Evolutionary conservation across 805 yeast species (phyloP), one percentile per base, ranked within the genome.

Genomic region (Debaryomyces maramus): DNA sequence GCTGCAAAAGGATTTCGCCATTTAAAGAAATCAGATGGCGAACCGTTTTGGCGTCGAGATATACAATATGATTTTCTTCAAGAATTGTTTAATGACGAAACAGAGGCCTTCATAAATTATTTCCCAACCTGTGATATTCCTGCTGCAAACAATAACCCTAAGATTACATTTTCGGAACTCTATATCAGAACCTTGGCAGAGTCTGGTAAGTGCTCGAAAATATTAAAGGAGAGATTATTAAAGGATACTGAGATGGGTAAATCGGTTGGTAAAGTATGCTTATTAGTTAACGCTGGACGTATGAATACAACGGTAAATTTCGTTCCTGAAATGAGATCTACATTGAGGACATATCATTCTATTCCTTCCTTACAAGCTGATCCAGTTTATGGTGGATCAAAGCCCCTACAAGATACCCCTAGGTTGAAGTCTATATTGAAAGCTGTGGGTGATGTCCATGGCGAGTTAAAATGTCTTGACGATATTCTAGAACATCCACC

Each of bases 281-380:
- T 91, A 27, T 70, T 91, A 44, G 97, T 91, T 13, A 91, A 91
- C 56, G 80, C 90, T 39, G 98, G 98, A 7, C 73, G 97, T 46
- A 80, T 91, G 81, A 91, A 91, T 67, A 91, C 99, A 2, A 91
- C 98, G 2, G 83, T 91, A 38, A 91, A 91, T 63, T 85, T 91
- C 57, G 96, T 88, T 41, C 88, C 95, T 16, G 97, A 89, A 55
- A 91, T 91, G 98, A 83, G 88, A 51, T 88, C 96, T 0, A 91
- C 89, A 49, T 72, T 91, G 46, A 74, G 99, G 54, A 90, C 97
- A 0, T 91, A 86, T 58, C 97, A 91, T 63, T 85, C 96, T 9
- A 88, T 91, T 23, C 99, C 99, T 0, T 80, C 89, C 8, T 69
- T 91, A 31, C 97, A 91, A 58, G 80, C 84, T 3, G 79, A 77